These are phyloP conservation scores for Pyrus communis DNA, from an alignment of 306 rosid genomes.

Conservation along the genomic window DNA sequence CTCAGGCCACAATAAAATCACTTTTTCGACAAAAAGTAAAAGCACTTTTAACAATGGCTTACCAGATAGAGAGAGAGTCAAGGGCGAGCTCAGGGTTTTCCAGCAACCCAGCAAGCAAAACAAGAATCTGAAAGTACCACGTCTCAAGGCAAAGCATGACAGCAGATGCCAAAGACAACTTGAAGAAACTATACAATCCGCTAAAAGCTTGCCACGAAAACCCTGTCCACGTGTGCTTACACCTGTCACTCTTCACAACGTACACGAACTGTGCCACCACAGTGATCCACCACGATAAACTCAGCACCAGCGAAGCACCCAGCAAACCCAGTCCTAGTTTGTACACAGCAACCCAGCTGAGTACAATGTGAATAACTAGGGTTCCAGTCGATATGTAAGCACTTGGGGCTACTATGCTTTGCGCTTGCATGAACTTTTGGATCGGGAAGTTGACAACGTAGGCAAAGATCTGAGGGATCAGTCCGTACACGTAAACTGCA, in stretches of 20 bases:
- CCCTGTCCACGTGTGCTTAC: constrained; percentile 57
- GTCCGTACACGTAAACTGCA: constrained; percentile 48
- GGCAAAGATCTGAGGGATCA: constrained; percentile 77
- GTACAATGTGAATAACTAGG: constrained; percentile 34
- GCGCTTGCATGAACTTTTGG: constrained; percentile 72
- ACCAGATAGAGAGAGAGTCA: constrained; percentile 68
- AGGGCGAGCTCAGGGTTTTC: constrained; percentile 62
- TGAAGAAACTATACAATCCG: constrained; percentile 49
- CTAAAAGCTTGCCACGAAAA: constrained; percentile 38
- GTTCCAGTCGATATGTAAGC: constrained; percentile 54
- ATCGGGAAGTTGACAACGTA: constrained; percentile 67
- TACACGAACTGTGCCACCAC: constrained; percentile 60
- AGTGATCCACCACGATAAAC: constrained; percentile 76
- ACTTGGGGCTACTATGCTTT: constrained; percentile 66
- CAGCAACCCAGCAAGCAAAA: constrained; percentile 65
- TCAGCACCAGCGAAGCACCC: constrained; percentile 62
- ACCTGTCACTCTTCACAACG: constrained; percentile 49
- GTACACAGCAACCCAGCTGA: constrained; percentile 59
- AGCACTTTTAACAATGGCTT: neutral
- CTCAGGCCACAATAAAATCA: too few relatives aligned
- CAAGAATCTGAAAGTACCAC: constrained; percentile 79
- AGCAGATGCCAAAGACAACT: constrained; percentile 56
- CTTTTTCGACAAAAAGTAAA: neutral
- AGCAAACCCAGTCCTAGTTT: constrained; percentile 48
- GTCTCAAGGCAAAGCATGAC: constrained; percentile 70